phyloP scores from a whole-genome alignment of 2,329 filamentous ascomycete species.

The Aspergillus sojae region DNA sequence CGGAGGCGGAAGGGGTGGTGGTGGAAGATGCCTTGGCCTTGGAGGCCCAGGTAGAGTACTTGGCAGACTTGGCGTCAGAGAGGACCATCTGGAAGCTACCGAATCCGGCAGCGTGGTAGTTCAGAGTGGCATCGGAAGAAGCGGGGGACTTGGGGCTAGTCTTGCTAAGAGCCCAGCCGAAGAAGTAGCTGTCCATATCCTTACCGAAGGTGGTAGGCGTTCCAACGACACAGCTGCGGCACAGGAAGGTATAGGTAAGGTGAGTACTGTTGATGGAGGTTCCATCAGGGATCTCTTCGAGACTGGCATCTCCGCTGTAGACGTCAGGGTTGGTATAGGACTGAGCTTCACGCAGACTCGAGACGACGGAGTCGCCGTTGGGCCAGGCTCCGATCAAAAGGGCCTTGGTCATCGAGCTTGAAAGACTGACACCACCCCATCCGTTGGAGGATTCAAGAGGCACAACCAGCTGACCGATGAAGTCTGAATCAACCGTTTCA shows the following conservation, averaged over 20 bases:
- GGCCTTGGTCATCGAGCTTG: slow-evolving; percentile 15
- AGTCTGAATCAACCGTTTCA: slow-evolving; percentile 16
- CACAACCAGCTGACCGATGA: slow-evolving; percentile 21
- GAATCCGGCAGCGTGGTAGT: slow-evolving; percentile 21
- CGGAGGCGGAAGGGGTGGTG: slow-evolving; percentile 11
- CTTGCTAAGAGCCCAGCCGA: slow-evolving; percentile 22
- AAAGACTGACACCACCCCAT: slow-evolving; percentile 24
- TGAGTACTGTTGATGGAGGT: slow-evolving; percentile 21
- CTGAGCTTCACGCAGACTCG: slow-evolving; percentile 15
- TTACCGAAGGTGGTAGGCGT: slow-evolving; percentile 18
- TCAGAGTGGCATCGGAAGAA: slow-evolving; percentile 15
- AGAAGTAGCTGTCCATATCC: slow-evolving; percentile 15
- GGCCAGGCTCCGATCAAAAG: slow-evolving; percentile 23
- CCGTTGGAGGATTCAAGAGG: slow-evolving; percentile 18
- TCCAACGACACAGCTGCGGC: slow-evolving; percentile 19
- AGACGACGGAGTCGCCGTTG: slow-evolving; percentile 16
- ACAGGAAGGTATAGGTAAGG: slow-evolving; percentile 24
- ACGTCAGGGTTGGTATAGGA: slow-evolving; percentile 17
- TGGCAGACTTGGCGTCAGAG: slow-evolving; percentile 17
- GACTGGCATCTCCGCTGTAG: slow-evolving; percentile 15
- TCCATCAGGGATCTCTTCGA: slow-evolving; percentile 19
- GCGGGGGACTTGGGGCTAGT: slow-evolving; percentile 17
- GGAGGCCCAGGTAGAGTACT: slow-evolving; percentile 21
- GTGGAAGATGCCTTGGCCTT: slow-evolving; percentile 15
- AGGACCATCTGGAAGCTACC: slow-evolving; percentile 21